Evolutionary conservation across 1,284 basidiomycete species (phyloP), one percentile per base, ranked within the genome.

Genomic region (Trichosporon asahii): DNA sequence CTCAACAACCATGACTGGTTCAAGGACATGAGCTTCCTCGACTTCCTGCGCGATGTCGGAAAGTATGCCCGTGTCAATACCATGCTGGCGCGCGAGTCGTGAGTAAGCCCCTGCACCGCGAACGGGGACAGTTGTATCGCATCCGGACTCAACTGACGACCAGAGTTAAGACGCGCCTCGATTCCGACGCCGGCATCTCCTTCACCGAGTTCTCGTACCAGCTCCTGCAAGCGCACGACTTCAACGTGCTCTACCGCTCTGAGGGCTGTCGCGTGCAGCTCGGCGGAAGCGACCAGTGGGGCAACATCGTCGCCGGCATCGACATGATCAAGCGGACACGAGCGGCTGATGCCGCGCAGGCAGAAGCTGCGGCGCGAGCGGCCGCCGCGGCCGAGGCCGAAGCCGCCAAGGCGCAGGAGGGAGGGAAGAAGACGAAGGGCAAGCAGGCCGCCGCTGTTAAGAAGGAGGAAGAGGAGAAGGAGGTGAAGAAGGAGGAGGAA

Each of bases 201-300:
- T 99, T 97, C 85, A 95, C 95, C 21, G 97, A 99, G 80, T 98
- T 99, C 84, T 90, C 91, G 4, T 99, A 99, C 81, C 96, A 99
- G 80, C 89, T 99, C 27, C 87, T 99, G 12, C 97, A 99, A 85
- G 97, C 94, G 1, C 93, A 94, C 83, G 97, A 99, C 83, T 99
- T 98, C 83, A 88, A 90, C 72, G 85, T 90, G 72, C 87, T 99
- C 1, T 86, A 95, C 83, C 85, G 86, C 2, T 33, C 69, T 0
- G 85, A 88, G 65, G 85, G 85, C 0, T 98, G 96, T 82, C 89
- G 89, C 1, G 87, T 98, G 60, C 97, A 99, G 83, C 84, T 99
- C 55, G 97, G 97, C 64, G 97, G 97, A 3, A 94, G 92, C 0
- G 97, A 99, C 82, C 97, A 99, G 82, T 95, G 95, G 90, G 96